phyloP scores from a whole-genome alignment of 164 flowering plant species.

The Annona squamosa region DNA sequence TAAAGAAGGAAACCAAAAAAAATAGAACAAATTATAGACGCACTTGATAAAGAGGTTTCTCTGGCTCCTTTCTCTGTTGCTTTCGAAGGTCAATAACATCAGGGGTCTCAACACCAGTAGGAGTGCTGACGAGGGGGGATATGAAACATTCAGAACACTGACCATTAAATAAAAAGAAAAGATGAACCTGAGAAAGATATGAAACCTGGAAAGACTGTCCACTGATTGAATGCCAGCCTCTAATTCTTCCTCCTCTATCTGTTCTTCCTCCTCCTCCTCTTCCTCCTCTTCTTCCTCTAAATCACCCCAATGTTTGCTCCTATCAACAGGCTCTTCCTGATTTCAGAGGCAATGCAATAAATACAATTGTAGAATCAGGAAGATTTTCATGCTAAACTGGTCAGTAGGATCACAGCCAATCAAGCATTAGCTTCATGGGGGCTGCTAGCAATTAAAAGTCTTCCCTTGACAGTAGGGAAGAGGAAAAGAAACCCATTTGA shows the following conservation, averaged over 20 bases:
- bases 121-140: conserved; percentile 50
- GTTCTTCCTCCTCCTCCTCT: conserved; percentile 70
- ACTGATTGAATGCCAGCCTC: conserved; percentile 88
- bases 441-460: not conserved
- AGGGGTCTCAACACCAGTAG: conserved; percentile 97
- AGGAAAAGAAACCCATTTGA: not conserved
- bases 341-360: conserved; percentile 2
- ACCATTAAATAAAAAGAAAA: not conserved
- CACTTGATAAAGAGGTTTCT: conserved; percentile 85
- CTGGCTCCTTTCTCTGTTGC: conserved; percentile 96
- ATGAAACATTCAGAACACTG: not conserved
- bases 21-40: conserved; percentile 15
- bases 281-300: conserved; percentile 94
- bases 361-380: not conserved
- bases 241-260: conserved; percentile 72
- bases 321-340: conserved; percentile 97
- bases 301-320: conserved; percentile 98
- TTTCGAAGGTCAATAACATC: conserved; percentile 97
- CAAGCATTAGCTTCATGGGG: not conserved
- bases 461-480: not conserved
- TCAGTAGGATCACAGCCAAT: not conserved
- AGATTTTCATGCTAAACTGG: not conserved
- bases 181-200: not conserved
- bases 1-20: not conserved
- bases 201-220: conserved; percentile 86